These are phyloP conservation scores for Fraxinus latifolia DNA, from an alignment of 305 asterid species.

Conservation along the genomic window DNA sequence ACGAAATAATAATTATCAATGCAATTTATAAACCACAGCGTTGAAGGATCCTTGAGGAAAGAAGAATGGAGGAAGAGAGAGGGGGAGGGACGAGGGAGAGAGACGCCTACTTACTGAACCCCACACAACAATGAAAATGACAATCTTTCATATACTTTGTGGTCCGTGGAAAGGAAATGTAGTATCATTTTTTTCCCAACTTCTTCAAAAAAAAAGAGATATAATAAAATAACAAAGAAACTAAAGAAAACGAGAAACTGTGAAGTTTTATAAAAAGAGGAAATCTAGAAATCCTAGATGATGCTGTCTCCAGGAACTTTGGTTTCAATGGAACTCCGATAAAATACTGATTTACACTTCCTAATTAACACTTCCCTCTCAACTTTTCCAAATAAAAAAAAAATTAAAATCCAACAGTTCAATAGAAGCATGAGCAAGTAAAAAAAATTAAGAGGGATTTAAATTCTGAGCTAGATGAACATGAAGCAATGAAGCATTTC, in stretches of 20 bases:
- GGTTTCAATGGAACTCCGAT: background rate
- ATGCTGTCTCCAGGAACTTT: background rate
- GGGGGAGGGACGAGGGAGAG: background rate
- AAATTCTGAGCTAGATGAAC: background rate
- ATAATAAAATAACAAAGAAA: background rate
- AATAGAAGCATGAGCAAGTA: background rate
- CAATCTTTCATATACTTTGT: background rate
- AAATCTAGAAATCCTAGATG: background rate
- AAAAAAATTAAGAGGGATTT: background rate
- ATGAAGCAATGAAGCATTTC: background rate
- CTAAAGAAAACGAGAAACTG: background rate
- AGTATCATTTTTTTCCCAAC: background rate
- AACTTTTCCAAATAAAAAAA: background rate
- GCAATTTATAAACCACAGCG: background rate
- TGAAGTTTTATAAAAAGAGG: background rate
- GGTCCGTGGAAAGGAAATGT: background rate
- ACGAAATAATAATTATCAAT: background rate
- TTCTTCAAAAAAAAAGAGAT: background rate
- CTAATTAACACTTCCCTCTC: background rate
- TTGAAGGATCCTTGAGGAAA: background rate
- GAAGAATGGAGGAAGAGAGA: background rate
- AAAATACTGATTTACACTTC: background rate
- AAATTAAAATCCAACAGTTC: background rate
- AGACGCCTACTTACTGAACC: background rate
- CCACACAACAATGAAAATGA: background rate